These are phyloP conservation scores for Colletotrichum sp. DNA, from an alignment of 2,329 filamentous ascomycete genomes.

Conservation along the genomic window DNA sequence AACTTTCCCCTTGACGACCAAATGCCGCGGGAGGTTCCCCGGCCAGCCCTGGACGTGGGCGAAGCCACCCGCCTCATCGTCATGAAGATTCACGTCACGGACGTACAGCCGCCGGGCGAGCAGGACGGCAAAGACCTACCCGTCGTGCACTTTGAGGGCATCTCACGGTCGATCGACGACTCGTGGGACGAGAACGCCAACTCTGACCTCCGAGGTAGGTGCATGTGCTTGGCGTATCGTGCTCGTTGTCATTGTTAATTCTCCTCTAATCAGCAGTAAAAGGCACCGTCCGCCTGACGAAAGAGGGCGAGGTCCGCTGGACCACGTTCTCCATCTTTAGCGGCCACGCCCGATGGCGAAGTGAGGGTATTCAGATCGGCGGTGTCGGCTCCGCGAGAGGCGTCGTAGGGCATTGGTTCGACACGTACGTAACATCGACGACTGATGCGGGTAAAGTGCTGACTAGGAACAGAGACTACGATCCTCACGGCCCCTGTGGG, in stretches of 20 bases:
- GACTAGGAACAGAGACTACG: constrained; percentile 58
- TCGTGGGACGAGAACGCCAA: constrained; percentile 73
- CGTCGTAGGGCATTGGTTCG: constrained; percentile 80
- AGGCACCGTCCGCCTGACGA: constrained; percentile 70
- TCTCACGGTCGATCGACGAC: constrained; percentile 65
- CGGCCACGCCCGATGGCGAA: constrained; percentile 76
- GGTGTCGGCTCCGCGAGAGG: constrained; percentile 69
- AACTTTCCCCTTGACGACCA: constrained; percentile 64
- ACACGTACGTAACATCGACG: constrained; percentile 55
- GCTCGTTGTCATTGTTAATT: background rate
- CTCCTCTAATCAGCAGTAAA: constrained; percentile 26
- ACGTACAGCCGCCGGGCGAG: constrained; percentile 62
- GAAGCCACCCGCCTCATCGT: constrained; percentile 75
- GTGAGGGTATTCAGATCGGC: constrained; percentile 77
- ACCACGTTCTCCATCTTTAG: constrained; percentile 69
- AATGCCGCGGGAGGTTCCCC: constrained; percentile 41
- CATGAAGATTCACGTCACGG: constrained; percentile 69
- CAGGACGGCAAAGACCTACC: constrained; percentile 64
- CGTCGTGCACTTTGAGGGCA: constrained; percentile 72
- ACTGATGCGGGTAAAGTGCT: background rate
- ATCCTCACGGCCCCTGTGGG: constrained; percentile 72
- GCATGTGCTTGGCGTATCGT: constrained; percentile 1
- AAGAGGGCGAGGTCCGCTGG: constrained; percentile 77
- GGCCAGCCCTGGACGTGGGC: constrained; percentile 60
- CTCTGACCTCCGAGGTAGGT: constrained; percentile 67